Evolutionary conservation across 2,329 filamentous ascomycete genomes (phyloP), one percentile per base, ranked within the genome.

Genomic region (Diaporthe citriasiana): DNA sequence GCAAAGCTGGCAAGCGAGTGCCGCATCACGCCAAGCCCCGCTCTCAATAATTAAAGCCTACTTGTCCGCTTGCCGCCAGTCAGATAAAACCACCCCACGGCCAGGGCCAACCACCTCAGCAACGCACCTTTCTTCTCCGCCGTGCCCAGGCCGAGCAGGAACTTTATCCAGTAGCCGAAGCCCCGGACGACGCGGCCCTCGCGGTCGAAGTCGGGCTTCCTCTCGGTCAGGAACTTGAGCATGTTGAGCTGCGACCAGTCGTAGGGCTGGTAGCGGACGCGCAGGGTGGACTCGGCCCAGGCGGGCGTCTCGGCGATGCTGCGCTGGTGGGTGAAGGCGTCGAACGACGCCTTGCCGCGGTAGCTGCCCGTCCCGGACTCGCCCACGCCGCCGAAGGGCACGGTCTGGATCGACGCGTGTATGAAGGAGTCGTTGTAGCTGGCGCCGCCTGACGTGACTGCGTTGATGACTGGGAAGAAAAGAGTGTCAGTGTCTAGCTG

Each of bases 381-480:
- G 76, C 95, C 95, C 10, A 97, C 93, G 78, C 95, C 95, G 76
- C 95, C 95, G 81, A 97, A 97, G 50, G 93, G 87, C 2, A 97
- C 85, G 2, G 92, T 94, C 42, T 90, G 89, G 76, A 97, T 89
- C 30, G 89, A 88, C 74, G 89, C 80, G 79, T 88, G 86, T 75
- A 81, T 82, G 78, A 81, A 84, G 17, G 79, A 59, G 79, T 86
- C 93, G 88, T 86, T 94, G 84, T 87, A 90, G 83, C 82, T 88
- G 38, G 90, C 92, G 77, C 93, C 92, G 71, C 93, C 93, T 1
- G 92, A 94, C 57, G 89, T 92, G 72, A 92, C 89, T 73, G 85
- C 83, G 75, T 85, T 83, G 68, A 94, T 87, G 73, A 94, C 90
- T 91, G 76, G 70, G 30, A 22, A n/a, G 25, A 19, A 22, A 17